phyloP scores from a whole-genome alignment of 768 basidiomycete genomes.

The Termitomyces sp. region DNA sequence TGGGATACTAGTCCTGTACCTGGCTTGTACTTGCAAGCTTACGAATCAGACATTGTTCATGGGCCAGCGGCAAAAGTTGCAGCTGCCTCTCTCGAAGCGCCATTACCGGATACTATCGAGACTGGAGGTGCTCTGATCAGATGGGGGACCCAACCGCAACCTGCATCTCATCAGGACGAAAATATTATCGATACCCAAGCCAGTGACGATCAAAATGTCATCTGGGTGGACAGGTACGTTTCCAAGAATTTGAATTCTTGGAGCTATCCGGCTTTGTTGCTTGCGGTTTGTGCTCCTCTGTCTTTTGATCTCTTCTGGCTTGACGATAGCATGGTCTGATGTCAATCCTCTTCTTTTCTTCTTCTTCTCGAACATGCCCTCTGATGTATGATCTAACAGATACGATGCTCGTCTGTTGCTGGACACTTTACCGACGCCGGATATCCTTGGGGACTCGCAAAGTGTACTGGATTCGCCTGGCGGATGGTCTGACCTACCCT shows the following conservation, averaged over 20 bases:
- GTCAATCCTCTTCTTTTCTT: conserved; percentile 22
- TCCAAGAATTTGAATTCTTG: not conserved
- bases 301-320: not conserved
- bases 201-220: conserved; percentile 18
- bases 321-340: conserved; percentile 7
- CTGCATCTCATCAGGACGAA: conserved; percentile 19
- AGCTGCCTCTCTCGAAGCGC: conserved; percentile 32
- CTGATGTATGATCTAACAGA: conserved; percentile 38
- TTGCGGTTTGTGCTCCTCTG: conserved; percentile 1
- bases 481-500: conserved; percentile 84
- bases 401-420: conserved; percentile 80
- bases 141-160: conserved; percentile 20
- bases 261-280: not conserved
- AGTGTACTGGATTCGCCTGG: conserved; percentile 39
- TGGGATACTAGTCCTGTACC: not conserved
- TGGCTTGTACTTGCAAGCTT: conserved; percentile 56
- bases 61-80: conserved; percentile 42
- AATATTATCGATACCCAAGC: conserved; percentile 15
- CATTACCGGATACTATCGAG: conserved; percentile 9
- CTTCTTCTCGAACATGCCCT: conserved; percentile 12
- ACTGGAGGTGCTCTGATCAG: conserved; percentile 31
- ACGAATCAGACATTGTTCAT: conserved; percentile 72
- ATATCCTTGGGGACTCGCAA: not conserved
- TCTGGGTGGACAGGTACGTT: conserved; percentile 88
- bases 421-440: not conserved